These are phyloP conservation scores for Chalciporus pseudorubinellus DNA, from an alignment of 768 basidiomycete genomes.

Conservation along the genomic window DNA sequence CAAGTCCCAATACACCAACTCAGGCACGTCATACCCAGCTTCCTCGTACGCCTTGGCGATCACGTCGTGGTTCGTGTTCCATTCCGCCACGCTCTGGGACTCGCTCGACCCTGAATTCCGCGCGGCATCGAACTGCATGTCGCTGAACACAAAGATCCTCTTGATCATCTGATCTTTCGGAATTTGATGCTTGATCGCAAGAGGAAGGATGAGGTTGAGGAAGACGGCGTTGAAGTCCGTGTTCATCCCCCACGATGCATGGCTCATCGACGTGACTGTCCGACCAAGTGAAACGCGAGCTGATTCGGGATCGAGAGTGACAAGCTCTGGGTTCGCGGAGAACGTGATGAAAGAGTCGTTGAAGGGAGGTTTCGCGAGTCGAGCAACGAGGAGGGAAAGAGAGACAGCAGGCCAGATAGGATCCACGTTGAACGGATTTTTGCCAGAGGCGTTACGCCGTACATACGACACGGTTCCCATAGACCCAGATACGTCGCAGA, in stretches of 20 bases:
- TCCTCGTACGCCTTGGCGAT: conserved; percentile 52
- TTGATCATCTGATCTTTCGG: conserved; percentile 71
- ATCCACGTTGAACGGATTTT: conserved; percentile 11
- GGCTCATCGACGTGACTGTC: conserved; percentile 38
- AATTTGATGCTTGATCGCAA: conserved; percentile 56
- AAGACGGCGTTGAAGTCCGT: conserved; percentile 66
- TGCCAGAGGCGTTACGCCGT: background rate
- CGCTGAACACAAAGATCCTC: conserved; percentile 71
- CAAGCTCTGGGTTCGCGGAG: conserved; percentile 47
- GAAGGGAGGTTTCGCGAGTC: conserved; percentile 64
- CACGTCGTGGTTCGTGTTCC: conserved; percentile 63
- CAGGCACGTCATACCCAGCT: conserved; percentile 69
- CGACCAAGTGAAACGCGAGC: conserved; percentile 30
- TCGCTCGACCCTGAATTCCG: background rate
- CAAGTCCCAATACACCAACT: conserved; percentile 75
- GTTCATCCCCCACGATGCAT: conserved; percentile 50
- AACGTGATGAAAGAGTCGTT: conserved; percentile 68
- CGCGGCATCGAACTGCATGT: conserved; percentile 70
- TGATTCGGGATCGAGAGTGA: conserved; percentile 44
- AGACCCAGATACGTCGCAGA: conserved; percentile 75
- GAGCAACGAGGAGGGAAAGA: conserved; percentile 63
- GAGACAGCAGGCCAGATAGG: conserved; percentile 65
- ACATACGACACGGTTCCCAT: conserved; percentile 45
- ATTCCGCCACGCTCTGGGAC: conserved; percentile 18
- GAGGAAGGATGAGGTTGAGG: conserved; percentile 56